Evolutionary conservation across 768 basidiomycete genomes (phyloP).

Genomic region (Suillus fuscotomentosus): DNA sequence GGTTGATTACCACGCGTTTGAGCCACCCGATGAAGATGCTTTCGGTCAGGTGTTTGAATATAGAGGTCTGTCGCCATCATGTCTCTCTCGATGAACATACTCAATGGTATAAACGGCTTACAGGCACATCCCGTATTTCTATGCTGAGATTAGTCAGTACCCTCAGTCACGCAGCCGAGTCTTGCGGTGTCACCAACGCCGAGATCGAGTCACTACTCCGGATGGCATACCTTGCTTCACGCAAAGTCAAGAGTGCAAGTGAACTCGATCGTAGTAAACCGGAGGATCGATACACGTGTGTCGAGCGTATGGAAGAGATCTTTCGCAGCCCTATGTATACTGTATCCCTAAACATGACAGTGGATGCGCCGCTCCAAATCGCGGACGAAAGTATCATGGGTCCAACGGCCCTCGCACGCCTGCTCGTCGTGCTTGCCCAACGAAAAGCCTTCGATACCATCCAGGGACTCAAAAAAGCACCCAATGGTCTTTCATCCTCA

Average conservation of each 20-base stretch:
- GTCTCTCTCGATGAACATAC: background rate
- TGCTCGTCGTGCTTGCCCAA: constrained; percentile 29
- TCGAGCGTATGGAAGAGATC: constrained; percentile 18
- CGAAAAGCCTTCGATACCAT: constrained; percentile 22
- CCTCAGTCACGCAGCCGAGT: constrained; percentile 15
- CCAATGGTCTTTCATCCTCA: constrained; percentile 18
- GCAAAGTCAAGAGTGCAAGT: constrained; percentile 10
- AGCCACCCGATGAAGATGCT: constrained; percentile 8
- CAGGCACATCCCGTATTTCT: constrained; percentile 23
- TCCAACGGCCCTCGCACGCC: constrained; percentile 25
- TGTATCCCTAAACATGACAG: constrained; percentile 9
- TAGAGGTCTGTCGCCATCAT: constrained; percentile 11
- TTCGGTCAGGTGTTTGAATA: constrained; percentile 19
- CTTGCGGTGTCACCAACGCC: constrained; percentile 20
- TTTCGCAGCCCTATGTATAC: constrained; percentile 22
- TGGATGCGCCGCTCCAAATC: constrained; percentile 19
- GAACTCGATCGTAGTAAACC: background rate
- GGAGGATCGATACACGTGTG: background rate
- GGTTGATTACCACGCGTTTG: constrained; percentile 16
- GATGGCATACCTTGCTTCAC: constrained; percentile 22
- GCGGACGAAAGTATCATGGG: constrained; percentile 25
- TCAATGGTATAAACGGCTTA: background rate
- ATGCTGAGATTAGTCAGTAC: constrained; percentile 29
- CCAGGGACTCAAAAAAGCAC: constrained; percentile 20
- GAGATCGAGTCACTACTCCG: constrained; percentile 27